A percentile compares a stretch with the other conserved stretches of the same genome.
phyloP scores from a whole-genome alignment of 306 rosid species.

The Albizia julibrissin region DNA sequence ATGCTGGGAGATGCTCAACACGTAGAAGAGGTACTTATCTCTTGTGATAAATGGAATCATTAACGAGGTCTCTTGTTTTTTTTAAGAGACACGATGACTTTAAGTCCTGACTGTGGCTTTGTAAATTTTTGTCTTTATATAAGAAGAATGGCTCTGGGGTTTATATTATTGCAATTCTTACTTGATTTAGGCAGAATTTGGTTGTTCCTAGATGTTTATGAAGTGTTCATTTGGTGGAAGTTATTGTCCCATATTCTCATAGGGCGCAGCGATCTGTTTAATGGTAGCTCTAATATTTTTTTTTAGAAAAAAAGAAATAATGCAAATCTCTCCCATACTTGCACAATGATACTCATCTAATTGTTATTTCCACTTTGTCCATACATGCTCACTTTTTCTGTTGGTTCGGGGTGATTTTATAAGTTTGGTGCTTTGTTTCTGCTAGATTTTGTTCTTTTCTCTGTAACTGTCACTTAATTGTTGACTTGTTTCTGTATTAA shows the following conservation, averaged over 20 bases:
- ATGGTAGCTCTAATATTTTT: not conserved
- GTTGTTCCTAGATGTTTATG: not conserved
- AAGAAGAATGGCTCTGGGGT: not conserved
- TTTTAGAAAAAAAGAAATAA: not conserved
- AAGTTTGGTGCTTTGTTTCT: not conserved
- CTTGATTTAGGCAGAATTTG: not conserved
- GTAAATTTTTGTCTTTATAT: not conserved
- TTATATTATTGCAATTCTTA: not conserved
- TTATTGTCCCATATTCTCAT: not conserved
- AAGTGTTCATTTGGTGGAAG: not conserved
- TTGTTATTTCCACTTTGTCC: not conserved
- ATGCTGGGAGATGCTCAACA: constrained; percentile 79
- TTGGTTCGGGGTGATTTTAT: not conserved
- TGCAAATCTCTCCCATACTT: not conserved
- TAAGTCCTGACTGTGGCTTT: not conserved
- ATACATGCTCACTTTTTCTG: not conserved
- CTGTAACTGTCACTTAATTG: not conserved
- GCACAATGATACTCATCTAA: not conserved
- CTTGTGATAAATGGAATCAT: not conserved
- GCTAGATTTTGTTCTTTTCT: not conserved
- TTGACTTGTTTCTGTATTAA: not conserved
- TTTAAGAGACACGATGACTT: not conserved
- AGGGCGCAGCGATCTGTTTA: not conserved
- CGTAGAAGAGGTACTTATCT: constrained; percentile 59
- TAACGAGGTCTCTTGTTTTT: not conserved